Conservation (phyloP, 2,329 filamentous ascomycete species). For the Tricladium varicosporioides region DNA sequence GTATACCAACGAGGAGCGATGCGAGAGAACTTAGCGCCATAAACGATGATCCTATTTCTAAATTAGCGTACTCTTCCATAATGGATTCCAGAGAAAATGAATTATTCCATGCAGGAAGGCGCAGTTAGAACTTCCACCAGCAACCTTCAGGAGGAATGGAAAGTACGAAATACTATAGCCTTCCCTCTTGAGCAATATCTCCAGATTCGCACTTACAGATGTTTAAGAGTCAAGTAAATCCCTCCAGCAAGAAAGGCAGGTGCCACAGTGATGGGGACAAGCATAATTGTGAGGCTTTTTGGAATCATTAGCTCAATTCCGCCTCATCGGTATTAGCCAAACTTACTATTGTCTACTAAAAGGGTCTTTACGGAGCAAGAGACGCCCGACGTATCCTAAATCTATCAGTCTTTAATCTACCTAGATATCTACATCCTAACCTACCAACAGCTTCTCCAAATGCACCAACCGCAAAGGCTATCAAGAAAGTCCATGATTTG, state of each 20-base stretch:
- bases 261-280: conserved; percentile 43
- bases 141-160: too few species aligned
- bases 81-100: not conserved
- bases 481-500: conserved; percentile 47
- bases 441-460: conserved; percentile 49
- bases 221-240: conserved; percentile 63
- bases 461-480: conserved; percentile 47
- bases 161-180: too few species aligned
- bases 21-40: conserved; percentile 50
- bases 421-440: not conserved
- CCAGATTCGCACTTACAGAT: conserved; percentile 36
- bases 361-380: conserved; percentile 48
- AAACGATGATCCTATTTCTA: conserved; percentile 39
- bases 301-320: not conserved
- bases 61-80: not conserved
- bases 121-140: too few species aligned
- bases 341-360: conserved; percentile 55
- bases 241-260: conserved; percentile 55
- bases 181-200: too few species aligned
- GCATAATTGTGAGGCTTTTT: conserved; percentile 30
- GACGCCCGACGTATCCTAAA: conserved; percentile 46
- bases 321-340: not conserved
- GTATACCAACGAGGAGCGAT: conserved; percentile 51
- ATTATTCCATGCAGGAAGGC: not conserved
- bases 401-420: not conserved